Percentiles rank a stretch among this genome's conserved stretches.
Evolutionary conservation across 352 stramenopile species (phyloP).

Genomic region (Phytophthora niederhauseri): DNA sequence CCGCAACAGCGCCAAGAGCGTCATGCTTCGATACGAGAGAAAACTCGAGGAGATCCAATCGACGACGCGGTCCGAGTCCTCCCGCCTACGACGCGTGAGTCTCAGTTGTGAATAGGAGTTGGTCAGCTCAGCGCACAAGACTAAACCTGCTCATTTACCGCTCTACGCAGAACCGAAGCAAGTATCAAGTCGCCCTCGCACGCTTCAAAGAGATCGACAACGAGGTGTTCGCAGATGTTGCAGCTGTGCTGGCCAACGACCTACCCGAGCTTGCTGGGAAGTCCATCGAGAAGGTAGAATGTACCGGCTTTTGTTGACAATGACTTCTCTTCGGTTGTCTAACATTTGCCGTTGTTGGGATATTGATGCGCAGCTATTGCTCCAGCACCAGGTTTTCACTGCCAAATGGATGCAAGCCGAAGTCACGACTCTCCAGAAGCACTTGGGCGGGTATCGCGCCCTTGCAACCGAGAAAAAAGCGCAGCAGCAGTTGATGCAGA

Average conservation of each 20-base stretch:
- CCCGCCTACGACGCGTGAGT: slow-evolving; percentile 60
- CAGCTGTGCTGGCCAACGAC: slow-evolving; percentile 44
- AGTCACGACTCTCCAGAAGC: slow-evolving; percentile 25
- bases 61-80: slow-evolving; percentile 45
- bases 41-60: slow-evolving; percentile 66
- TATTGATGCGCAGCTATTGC: slow-evolving; percentile 31
- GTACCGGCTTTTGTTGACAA: not conserved
- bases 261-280: slow-evolving; percentile 38
- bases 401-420: slow-evolving; percentile 37
- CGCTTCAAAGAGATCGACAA: slow-evolving; percentile 73
- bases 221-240: slow-evolving; percentile 53
- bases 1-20: slow-evolving; percentile 59
- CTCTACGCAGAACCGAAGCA: slow-evolving; percentile 59
- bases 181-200: slow-evolving; percentile 56
- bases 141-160: slow-evolving; percentile 10
- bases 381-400: slow-evolving; percentile 39
- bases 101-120: not conserved
- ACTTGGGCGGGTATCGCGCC: slow-evolving; percentile 25
- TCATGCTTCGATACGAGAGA: slow-evolving; percentile 60
- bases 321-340: not conserved
- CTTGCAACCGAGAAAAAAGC: slow-evolving; percentile 18
- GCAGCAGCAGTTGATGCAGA: slow-evolving; percentile 5
- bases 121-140: not conserved
- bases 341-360: slow-evolving; percentile 7
- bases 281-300: slow-evolving; percentile 48